A percentile compares a stretch with the other conserved stretches of the same genome.
phyloP scores from a whole-genome alignment of 2,329 filamentous ascomycete genomes.

The Colletotrichum liaoningense region DNA sequence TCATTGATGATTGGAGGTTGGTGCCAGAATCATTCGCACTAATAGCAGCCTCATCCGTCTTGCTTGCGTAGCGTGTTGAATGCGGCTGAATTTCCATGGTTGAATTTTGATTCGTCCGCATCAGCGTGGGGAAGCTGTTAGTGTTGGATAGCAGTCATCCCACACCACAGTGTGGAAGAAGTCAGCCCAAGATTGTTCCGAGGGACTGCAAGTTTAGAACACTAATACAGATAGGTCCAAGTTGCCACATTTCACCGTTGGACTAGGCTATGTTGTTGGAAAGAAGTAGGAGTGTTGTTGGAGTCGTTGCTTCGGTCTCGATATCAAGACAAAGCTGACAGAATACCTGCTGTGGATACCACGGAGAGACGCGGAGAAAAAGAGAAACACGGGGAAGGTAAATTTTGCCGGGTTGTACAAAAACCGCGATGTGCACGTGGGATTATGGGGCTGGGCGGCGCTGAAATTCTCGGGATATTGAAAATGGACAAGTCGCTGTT shows the following conservation, averaged over 20 bases:
- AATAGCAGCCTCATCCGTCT: neutral
- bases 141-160: neutral
- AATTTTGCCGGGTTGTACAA: neutral
- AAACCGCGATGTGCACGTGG: neutral
- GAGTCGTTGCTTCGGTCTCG: neutral
- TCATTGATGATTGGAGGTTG: neutral
- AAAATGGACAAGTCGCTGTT: neutral
- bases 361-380: neutral
- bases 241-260: neutral
- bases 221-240: neutral
- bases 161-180: no score
- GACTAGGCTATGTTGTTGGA: neutral
- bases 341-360: neutral
- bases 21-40: neutral
- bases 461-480: neutral
- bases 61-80: neutral
- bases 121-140: neutral
- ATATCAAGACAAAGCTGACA: neutral
- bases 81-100: neutral
- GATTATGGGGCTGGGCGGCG: neutral
- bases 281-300: neutral
- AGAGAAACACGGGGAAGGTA: neutral
- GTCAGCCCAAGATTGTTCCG: no score
- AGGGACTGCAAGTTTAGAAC: neutral
- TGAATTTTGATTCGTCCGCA: neutral